phyloP scores from a whole-genome alignment of 2,329 filamentous ascomycete genomes.

The Claviceps fusiformis region DNA sequence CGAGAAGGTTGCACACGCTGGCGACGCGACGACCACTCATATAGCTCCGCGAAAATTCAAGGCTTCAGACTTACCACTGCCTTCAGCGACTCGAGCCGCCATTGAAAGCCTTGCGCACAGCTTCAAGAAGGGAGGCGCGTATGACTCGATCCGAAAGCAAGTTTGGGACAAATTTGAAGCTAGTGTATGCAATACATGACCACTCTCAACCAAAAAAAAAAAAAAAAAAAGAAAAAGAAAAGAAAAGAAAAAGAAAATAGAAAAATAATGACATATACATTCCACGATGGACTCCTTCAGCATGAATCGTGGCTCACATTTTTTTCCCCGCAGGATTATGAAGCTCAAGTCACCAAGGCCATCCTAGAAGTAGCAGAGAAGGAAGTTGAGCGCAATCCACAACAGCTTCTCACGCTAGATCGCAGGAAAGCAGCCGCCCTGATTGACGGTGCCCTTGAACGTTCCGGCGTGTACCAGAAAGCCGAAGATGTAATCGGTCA shows the following conservation, averaged over 20 bases:
- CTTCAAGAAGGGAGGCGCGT: conserved; percentile 79
- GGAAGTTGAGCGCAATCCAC: conserved; percentile 63
- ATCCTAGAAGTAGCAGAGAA: conserved; percentile 57
- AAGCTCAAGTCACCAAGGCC: conserved; percentile 50
- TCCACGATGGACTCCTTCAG: too few relatives aligned
- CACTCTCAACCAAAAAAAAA: too few relatives aligned
- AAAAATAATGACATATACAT: not conserved
- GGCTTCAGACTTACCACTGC: conserved; percentile 60
- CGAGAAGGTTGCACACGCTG: conserved; percentile 10
- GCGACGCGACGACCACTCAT: conserved; percentile 6
- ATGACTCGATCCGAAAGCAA: conserved; percentile 64
- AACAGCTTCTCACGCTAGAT: conserved; percentile 58
- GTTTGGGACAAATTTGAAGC: conserved; percentile 63
- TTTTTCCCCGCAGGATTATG: conserved; percentile 47
- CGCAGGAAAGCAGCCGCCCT: conserved; percentile 60
- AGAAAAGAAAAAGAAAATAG: too few relatives aligned
- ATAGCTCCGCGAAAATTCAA: conserved; percentile 42
- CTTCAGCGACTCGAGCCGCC: conserved; percentile 56
- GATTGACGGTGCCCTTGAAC: conserved; percentile 65
- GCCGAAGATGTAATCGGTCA: conserved; percentile 54
- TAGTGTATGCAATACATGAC: conserved; percentile 34
- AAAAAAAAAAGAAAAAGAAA: too few relatives aligned
- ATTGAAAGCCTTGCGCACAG: conserved; percentile 66
- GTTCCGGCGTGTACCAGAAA: conserved; percentile 61
- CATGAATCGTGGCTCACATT: conserved; percentile 1